These are phyloP conservation scores for Schwanniomyces yamadae DNA, from an alignment of 805 yeast species.

Conservation along the genomic window DNA sequence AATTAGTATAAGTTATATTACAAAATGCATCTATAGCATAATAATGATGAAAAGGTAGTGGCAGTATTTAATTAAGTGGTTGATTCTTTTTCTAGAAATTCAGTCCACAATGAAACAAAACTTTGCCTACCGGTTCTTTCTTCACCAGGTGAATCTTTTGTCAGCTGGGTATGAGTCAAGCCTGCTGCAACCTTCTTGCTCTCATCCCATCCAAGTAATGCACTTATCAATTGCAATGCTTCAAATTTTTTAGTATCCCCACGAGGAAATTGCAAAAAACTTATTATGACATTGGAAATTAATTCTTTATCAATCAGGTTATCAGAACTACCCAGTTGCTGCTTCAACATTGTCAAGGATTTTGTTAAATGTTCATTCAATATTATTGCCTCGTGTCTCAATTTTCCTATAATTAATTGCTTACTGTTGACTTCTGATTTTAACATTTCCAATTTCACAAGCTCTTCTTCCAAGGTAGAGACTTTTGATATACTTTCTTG, in stretches of 20 bases:
- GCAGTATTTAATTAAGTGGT: too few species aligned
- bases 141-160: constrained; percentile 19
- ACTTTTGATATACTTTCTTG: constrained; percentile 6
- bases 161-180: constrained; percentile 36
- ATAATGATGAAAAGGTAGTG: too few species aligned
- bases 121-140: constrained; percentile 41
- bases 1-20: too few species aligned
- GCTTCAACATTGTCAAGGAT: constrained; percentile 79
- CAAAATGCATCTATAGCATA: too few species aligned
- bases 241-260: constrained; percentile 95
- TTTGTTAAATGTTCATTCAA: constrained; percentile 94
- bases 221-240: constrained; percentile 79
- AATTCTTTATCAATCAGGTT: constrained; percentile 85
- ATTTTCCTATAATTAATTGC: constrained; percentile 79
- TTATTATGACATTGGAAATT: constrained; percentile 79
- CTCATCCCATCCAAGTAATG: constrained; percentile 86
- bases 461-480: constrained; percentile 21
- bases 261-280: constrained; percentile 83
- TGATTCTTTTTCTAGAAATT: constrained; percentile 72
- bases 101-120: constrained; percentile 78
- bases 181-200: constrained; percentile 77
- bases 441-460: constrained; percentile 47
- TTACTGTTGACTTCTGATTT: constrained; percentile 56
- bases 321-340: constrained; percentile 58
- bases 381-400: constrained; percentile 91